phyloP scores from a whole-genome alignment of 345 rosid species.

The Murraya koenigii region DNA sequence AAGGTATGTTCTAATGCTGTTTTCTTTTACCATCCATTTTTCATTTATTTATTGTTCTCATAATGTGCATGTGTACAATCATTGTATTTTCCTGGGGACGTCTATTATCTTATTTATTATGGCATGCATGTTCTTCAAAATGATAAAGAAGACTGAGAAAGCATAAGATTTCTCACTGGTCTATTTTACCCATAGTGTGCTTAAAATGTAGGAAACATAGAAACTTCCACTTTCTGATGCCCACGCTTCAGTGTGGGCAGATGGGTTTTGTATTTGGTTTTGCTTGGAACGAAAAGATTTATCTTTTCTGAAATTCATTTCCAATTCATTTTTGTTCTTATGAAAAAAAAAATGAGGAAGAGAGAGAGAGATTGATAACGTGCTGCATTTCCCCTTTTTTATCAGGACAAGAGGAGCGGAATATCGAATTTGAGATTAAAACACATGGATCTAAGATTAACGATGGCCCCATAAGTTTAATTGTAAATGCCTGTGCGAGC shows the following conservation, averaged over 20 bases:
- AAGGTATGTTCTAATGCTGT: conserved; percentile 50
- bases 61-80: neutral
- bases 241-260: neutral
- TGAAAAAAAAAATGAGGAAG: no score
- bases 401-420: conserved; percentile 89
- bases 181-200: neutral
- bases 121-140: neutral
- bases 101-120: neutral
- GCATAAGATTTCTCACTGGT: neutral
- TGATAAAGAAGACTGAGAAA: neutral
- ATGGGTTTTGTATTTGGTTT: neutral
- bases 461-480: conserved; percentile 72
- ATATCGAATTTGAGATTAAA: conserved; percentile 81
- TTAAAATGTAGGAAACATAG: neutral
- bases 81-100: neutral
- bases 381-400: conserved; percentile 9
- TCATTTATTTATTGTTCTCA: neutral
- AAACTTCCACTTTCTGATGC: neutral
- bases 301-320: neutral
- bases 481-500: conserved; percentile 92
- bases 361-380: neutral
- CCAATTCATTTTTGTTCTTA: neutral
- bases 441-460: conserved; percentile 59
- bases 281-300: neutral
- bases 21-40: neutral